Base-by-base conservation (phyloP, 2,329 filamentous ascomycete genomes). In the Exophiala sp. region DNA sequence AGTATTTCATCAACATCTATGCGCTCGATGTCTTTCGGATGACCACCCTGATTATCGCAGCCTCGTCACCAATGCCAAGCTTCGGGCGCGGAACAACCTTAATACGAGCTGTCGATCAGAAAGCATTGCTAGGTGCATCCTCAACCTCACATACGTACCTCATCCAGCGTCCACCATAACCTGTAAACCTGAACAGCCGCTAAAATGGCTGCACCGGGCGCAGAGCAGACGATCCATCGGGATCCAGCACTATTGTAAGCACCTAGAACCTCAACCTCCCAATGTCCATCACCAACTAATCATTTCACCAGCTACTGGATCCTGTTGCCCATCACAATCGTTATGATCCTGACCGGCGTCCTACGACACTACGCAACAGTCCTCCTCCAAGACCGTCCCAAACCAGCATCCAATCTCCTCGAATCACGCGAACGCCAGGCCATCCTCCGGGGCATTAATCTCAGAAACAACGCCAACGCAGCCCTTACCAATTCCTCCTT, bases 211-310 rank as follows among this genome's bases (percentile, higher is more conserved):
- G 86, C 72, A 54, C 71, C 94, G 76, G 80, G 87, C 63, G 82
- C 88, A 62, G 86, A 89, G 65, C 94, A 99, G 80, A 94, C 91
- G 78, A 96, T 99, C 83, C 88, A 95, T 77, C 77, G 94, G 83
- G 95, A 99, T 87, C 92, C 94, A 68, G 91, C 96, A 75, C 80
- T 99, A 62, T 96, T 99, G 94, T 97, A 78, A 69, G 89, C 73
- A 49, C 42, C 11, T 9, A 33, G 12, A 21, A 4, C 18, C 34
- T 43, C 34, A 11, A 33, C 20, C 16, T 11, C 34, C 29, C 43
- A 32, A 24, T 21, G 48, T 51, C 24, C 39, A 5, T n/a, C 24
- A 52, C 42, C 51, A 34, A 45, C 45, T 41, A 54, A 52, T 21
- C 24, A 45, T 61, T 33, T 34, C 14, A 20, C 35, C 47, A 99